A percentile compares a stretch with the other conserved stretches of the same genome.
Conservation (phyloP, 2,329 filamentous ascomycete species). For the Alternaria consortialis region DNA sequence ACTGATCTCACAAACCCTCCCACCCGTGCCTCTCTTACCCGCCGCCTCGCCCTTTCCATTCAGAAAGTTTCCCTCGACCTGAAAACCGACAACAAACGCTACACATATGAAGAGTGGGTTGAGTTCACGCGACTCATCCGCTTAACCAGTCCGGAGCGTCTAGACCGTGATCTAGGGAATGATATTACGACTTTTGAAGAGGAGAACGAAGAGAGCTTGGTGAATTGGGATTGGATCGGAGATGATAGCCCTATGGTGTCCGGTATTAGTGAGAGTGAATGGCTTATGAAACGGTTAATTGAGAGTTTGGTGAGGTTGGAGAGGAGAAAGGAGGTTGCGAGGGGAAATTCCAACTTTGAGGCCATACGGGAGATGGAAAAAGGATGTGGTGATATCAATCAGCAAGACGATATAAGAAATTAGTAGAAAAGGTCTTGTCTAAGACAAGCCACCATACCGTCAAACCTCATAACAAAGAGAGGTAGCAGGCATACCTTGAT, state of each 20-base stretch:
- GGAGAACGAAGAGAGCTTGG: conserved; percentile 66
- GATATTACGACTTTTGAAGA: conserved; percentile 55
- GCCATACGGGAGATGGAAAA: conserved; percentile 11
- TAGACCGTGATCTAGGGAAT: conserved; percentile 21
- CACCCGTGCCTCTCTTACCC: conserved; percentile 64
- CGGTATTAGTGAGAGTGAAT: conserved; percentile 69
- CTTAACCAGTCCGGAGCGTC: conserved; percentile 53
- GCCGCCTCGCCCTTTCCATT: conserved; percentile 74
- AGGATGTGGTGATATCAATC: neutral
- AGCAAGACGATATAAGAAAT: neutral
- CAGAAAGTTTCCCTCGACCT: conserved; percentile 71
- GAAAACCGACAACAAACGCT: conserved; percentile 67
- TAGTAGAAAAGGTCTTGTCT: neutral
- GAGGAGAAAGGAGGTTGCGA: conserved; percentile 31
- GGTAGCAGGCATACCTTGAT: no score
- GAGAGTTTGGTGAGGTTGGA: conserved; percentile 64
- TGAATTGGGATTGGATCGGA: conserved; percentile 78
- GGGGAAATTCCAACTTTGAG: neutral
- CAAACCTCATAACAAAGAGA: no score
- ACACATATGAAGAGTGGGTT: conserved; percentile 86
- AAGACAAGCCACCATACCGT: no score
- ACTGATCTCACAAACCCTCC: conserved; percentile 9
- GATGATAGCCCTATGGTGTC: conserved; percentile 73
- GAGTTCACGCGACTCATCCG: conserved; percentile 80
- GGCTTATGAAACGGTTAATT: conserved; percentile 71